Conservation (phyloP, 495 filamentous ascomycete species). For the Penicillium psychrofluorescens region DNA sequence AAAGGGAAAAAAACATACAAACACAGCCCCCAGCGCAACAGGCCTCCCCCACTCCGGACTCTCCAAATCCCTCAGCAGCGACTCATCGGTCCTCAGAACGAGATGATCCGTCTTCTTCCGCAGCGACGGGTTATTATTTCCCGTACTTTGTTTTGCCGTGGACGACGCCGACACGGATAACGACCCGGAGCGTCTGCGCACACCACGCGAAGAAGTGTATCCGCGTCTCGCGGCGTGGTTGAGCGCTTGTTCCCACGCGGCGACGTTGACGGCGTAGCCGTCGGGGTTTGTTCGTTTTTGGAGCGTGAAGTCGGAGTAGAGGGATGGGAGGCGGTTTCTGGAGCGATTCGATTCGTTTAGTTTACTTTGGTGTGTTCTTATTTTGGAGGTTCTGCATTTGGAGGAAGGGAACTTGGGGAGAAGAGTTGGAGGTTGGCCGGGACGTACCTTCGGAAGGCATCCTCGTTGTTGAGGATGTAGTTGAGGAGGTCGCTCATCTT, state of each 20-base stretch:
- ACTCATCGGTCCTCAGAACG: slow-evolving; percentile 59
- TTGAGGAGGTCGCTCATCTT: slow-evolving; percentile 53
- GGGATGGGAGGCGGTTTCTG: slow-evolving; percentile 77
- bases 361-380: neutral
- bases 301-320: slow-evolving; percentile 86
- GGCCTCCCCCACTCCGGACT: slow-evolving; percentile 75
- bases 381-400: neutral
- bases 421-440: neutral
- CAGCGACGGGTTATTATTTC: neutral
- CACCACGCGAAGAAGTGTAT: slow-evolving; percentile 42
- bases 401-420: too few species aligned
- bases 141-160: neutral
- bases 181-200: slow-evolving; percentile 16
- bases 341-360: neutral
- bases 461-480: slow-evolving; percentile 55
- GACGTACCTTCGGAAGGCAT: slow-evolving; percentile 56
- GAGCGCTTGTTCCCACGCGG: slow-evolving; percentile 75
- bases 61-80: slow-evolving; percentile 63
- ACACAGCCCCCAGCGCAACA: slow-evolving; percentile 70
- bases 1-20: slow-evolving; percentile 39
- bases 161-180: neutral
- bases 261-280: slow-evolving; percentile 78
- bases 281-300: slow-evolving; percentile 82
- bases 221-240: slow-evolving; percentile 60
- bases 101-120: slow-evolving; percentile 41